Evolutionary conservation across 805 yeast genomes (phyloP), one percentile per base, ranked within the genome.

Genomic region (Candida verbasci): DNA sequence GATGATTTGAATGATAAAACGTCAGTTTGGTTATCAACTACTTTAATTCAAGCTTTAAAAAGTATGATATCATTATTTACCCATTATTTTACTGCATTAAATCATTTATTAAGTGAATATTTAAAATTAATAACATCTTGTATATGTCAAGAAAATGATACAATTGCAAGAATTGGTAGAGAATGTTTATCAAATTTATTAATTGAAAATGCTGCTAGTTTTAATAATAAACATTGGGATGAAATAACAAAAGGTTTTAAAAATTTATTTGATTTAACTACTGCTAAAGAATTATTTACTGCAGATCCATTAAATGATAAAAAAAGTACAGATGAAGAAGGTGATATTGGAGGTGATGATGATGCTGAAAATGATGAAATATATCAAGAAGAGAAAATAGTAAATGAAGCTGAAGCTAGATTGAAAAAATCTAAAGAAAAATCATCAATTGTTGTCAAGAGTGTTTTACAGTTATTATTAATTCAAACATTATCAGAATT

Each of bases 11-110:
- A 81, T 47, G 98, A 91, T 56, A 94, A 85, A 43, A 60, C 87
- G 47, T 86, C 96, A 32, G 95, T 94, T 10, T 93, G 99, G 99
- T 65, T 93, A 32, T 87, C 96, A 0, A 89, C 98, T 0, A 93
- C 99, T 1, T 73, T 93, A 59, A 88, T 94, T 44, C 98, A 93
- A 60, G 97, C 97, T 0, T 68, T 94, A 54, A 78, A 94, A 56
- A 86, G 86, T 50, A 76, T 88, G 80, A 81, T 91, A 49, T 80
- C 85, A 1, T 65, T 93, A 39, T 85, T 91, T 52, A 76, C 88
- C 0, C 84, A 81, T 44, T 91, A 85, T 60, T 93, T 89, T 56
- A 85, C 76, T 28, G 73, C 81, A 2, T 74, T 93, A 52, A 80
- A 80, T 47, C 70, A 76, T 28, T 77, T 85, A 74, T 67, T 91